Base-by-base conservation (phyloP, 2,329 filamentous ascomycete species). In the Exophiala phaeomuriformis region DNA sequence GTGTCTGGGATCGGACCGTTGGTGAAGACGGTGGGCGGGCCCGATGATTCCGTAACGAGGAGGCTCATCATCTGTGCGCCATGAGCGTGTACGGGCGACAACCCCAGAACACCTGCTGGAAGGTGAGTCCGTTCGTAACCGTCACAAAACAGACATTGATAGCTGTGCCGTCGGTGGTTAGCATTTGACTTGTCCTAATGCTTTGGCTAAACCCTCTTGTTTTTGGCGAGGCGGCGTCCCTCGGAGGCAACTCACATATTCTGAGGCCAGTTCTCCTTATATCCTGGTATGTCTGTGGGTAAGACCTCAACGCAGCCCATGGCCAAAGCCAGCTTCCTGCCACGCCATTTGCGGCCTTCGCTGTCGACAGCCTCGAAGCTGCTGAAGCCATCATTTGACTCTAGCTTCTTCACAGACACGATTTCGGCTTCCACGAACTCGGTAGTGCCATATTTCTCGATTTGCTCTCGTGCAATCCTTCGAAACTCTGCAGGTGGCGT, bases 81-180 rank as follows among this genome's bases (percentile, higher is more conserved):
- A 12, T 43, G 39, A n/a, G 37, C 39, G 19, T 31, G 48, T 7
- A 50, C 33, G 12, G 48, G 48, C n/a, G 37, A 50, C 7, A 43
- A 35, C 9, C 37, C 48, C n/a, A 50, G 10, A 5, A 50, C 36
- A 30, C 48, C 48, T 2, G n/a, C 27, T 31, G 48, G 31, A n/a
- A 33, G 30, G n/a, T 50, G 39, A 7, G 48, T 31, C n/a, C 48
- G 19, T 28, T 50, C 48, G 12, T 50, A 32, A 12, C 48, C 48
- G 39, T 50, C 37, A 29, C 48, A 50, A 30, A 43, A 50, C 29
- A 50, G 29, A 29, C 48, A 50, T 31, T 50, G 48, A 28, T 43
- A 50, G 9, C 48, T 50, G 37, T 19, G 19, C 19, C 19, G 19
- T 19, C 19, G 19, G 19, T 19, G 19, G 19, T 19, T 19, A 19